Base-by-base conservation (phyloP, 768 basidiomycete species). In the Pleurotus ostreatus region DNA sequence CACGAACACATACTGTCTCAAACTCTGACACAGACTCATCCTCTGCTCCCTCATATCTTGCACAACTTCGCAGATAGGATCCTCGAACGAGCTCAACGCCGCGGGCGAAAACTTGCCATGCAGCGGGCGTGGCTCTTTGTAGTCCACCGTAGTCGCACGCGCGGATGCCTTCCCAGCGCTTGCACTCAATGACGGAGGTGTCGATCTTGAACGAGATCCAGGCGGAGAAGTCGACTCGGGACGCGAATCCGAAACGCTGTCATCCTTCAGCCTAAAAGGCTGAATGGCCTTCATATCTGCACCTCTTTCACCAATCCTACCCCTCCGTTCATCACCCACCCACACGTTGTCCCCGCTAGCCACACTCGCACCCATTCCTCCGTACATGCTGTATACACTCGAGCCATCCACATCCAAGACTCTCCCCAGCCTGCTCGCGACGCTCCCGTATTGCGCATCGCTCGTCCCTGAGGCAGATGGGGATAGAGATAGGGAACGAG, bases 21-120 rank as follows among this genome's bases (percentile, higher is more conserved):
- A 72, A 68, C 90, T 96, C 75, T 96, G 95, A 66, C 95, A 96
- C 59, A 97, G 71, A 64, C 92, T 94, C 96, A 98, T 98, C 54
- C 96, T 78, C 72, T 98, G 95, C 69, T 95, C 87, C 45, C 96
- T 81, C 87, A 98, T 93, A 66, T 94, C 92, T 70, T 95, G 92
- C 49, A 98, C 77, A 1, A 97, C 81, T 55, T 84, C 80, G 67
- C 80, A 84, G 40, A 97, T 81, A 2, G 96, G 96, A 46, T 92
- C 88, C 30, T 80, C 77, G 59, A 87, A 84, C 37, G 77, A 74
- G 44, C 83, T 84, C 58, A 92, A 70, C 45, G 76, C 72, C 15
- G 78, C 78, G 3, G 92, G 90, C 11, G 81, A 81, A 41, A 66
- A 62, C 23, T 72, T 70, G 41, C 65, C 68, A 63, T 89, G 84